phyloP scores from a whole-genome alignment of 148 eudicot species.

The Nepenthes gracilis region DNA sequence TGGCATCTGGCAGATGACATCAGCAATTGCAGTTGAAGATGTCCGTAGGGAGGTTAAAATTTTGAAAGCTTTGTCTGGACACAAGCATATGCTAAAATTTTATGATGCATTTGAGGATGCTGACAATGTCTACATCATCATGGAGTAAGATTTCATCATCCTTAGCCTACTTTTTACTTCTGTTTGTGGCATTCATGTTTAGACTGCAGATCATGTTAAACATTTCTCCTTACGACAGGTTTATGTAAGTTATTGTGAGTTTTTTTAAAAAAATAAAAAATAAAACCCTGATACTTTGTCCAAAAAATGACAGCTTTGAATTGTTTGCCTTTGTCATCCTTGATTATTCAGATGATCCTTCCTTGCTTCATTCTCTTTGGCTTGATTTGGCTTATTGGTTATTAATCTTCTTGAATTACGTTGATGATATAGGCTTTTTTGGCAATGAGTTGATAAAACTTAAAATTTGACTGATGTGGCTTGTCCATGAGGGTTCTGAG shows the following conservation, averaged over 20 bases:
- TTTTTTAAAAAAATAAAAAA: too few species aligned
- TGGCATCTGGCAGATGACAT: conserved; percentile 64
- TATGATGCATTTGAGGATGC: conserved; percentile 89
- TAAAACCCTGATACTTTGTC: too few species aligned
- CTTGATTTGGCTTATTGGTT: background rate
- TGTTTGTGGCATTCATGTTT: background rate
- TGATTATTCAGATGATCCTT: too few species aligned
- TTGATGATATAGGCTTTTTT: background rate
- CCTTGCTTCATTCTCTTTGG: background rate
- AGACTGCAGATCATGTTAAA: background rate
- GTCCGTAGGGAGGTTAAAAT: conserved; percentile 97
- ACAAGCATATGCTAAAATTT: conserved; percentile 66
- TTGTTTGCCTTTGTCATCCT: too few species aligned
- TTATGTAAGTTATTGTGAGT: too few species aligned
- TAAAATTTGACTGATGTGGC: background rate
- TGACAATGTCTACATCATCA: conserved; percentile 69
- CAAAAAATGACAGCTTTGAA: too few species aligned
- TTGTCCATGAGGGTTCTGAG: background rate
- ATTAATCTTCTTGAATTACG: background rate
- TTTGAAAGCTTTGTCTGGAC: conserved; percentile 83
- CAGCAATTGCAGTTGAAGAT: conserved; percentile 95
- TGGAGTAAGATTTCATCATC: conserved; percentile 67
- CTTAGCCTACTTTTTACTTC: background rate
- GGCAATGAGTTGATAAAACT: background rate
- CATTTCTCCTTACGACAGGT: background rate